Evolutionary conservation across 306 rosid genomes (phyloP).

Genomic region (Lupinus albus): DNA sequence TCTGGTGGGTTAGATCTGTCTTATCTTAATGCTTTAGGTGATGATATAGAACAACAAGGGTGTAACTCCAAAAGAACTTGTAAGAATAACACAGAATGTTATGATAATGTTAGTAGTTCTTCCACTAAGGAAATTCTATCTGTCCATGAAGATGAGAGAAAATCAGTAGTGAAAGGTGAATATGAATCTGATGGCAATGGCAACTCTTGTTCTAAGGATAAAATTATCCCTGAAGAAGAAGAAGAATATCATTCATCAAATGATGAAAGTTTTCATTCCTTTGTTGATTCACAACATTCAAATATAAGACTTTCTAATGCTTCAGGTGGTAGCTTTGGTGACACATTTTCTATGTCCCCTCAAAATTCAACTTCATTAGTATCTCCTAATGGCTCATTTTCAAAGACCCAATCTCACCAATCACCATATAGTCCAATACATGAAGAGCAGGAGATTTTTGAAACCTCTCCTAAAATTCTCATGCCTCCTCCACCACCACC

Average conservation of each 20-base stretch:
- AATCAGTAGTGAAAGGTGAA: conserved; percentile 51
- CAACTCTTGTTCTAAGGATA: conserved; percentile 45
- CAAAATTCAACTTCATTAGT: conserved; percentile 37
- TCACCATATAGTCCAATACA: conserved; percentile 40
- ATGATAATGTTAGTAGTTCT: conserved; percentile 53
- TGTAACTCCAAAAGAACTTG: conserved; percentile 40
- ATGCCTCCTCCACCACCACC: conserved; percentile 49
- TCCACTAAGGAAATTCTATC: conserved; percentile 66
- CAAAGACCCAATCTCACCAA: conserved; percentile 40
- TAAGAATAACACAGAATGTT: conserved; percentile 39
- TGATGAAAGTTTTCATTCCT: conserved; percentile 84
- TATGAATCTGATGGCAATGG: conserved; percentile 48
- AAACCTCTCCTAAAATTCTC: conserved; percentile 32
- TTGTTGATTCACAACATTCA: conserved; percentile 66
- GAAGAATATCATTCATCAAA: conserved; percentile 60
- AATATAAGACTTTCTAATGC: conserved; percentile 76
- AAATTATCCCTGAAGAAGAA: conserved; percentile 40
- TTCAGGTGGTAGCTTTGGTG: conserved; percentile 55
- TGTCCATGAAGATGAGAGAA: conserved; percentile 54
- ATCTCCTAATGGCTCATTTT: conserved; percentile 39
- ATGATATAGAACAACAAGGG: conserved; percentile 69
- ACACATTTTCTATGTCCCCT: conserved; percentile 47
- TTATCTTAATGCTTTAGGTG: conserved; percentile 65
- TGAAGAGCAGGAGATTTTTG: conserved; percentile 34
- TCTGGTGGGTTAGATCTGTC: conserved; percentile 64